Percentiles rank a stretch among this genome's conserved stretches.
phyloP scores from a whole-genome alignment of 2,329 filamentous ascomycete genomes.

The Domatiomyces globalis region DNA sequence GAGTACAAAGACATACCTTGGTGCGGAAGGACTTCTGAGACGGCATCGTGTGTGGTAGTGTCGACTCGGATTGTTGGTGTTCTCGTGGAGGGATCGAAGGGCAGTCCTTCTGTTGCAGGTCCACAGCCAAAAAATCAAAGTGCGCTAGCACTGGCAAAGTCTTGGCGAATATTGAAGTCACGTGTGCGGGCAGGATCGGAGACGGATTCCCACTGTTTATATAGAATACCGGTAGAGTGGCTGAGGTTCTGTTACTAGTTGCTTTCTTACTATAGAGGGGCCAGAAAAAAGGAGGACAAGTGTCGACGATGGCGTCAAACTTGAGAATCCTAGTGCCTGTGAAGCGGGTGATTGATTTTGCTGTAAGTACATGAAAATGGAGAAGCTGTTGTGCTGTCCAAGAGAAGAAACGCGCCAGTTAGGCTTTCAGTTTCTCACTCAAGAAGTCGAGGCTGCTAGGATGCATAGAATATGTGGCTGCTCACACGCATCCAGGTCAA shows the following conservation, averaged over 20 bases:
- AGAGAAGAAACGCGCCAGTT: neutral
- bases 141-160: neutral
- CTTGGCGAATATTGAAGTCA: neutral
- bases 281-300: neutral
- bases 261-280: neutral
- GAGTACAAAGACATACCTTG: conserved; percentile 13
- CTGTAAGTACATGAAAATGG: conserved; percentile 39
- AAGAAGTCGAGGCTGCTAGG: neutral
- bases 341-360: conserved; percentile 78
- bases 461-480: neutral
- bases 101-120: neutral
- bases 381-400: neutral
- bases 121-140: neutral
- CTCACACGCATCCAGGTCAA: conserved; percentile 39
- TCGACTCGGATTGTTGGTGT: neutral
- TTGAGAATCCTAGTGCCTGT: conserved; percentile 66
- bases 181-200: neutral
- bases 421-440: too few species aligned
- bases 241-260: neutral
- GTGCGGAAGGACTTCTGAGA: conserved; percentile 96
- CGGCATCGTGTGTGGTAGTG: neutral
- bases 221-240: neutral
- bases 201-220: neutral
- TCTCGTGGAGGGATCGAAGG: neutral
- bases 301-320: conserved; percentile 28